Evolutionary conservation across 495 filamentous ascomycete genomes (phyloP).

Genomic region (Aspergillus olivimuriae): DNA sequence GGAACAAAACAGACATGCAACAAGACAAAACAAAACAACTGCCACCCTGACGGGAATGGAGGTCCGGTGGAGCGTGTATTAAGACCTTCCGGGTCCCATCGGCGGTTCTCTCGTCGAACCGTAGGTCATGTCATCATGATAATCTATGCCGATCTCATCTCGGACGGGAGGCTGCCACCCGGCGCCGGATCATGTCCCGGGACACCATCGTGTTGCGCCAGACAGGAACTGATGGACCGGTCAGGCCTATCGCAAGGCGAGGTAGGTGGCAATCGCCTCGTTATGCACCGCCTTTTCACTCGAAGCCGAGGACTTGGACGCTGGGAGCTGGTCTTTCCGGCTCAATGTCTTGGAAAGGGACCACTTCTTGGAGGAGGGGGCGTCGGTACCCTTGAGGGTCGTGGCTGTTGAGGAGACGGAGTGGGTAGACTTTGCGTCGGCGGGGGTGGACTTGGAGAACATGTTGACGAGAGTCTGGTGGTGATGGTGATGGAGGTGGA

Average conservation of each 20-base stretch:
- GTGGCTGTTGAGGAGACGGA: constrained; percentile 23
- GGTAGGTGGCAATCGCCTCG: constrained; percentile 27
- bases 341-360: constrained; percentile 13
- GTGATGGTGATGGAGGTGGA: neutral
- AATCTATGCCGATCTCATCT: too few relatives aligned
- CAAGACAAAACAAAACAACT: too few relatives aligned
- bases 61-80: too few relatives aligned
- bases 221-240: neutral
- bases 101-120: too few relatives aligned
- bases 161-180: too few relatives aligned
- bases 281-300: constrained; percentile 18
- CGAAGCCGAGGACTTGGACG: too few relatives aligned
- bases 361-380: constrained; percentile 20
- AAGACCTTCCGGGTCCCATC: too few relatives aligned
- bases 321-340: neutral
- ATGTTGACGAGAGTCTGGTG: constrained; percentile 12
- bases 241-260: constrained; percentile 18
- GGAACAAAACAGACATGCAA: too few relatives aligned
- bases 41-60: too few relatives aligned
- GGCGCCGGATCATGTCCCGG: too few relatives aligned
- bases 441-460: constrained; percentile 13
- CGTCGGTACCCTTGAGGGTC: constrained; percentile 21
- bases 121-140: too few relatives aligned
- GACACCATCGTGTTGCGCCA: constrained; percentile 1
- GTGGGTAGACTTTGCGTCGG: constrained; percentile 19